Evolutionary conservation across 139 green algal genomes (phyloP).

Genomic region (Ettlia oleoabundans): DNA sequence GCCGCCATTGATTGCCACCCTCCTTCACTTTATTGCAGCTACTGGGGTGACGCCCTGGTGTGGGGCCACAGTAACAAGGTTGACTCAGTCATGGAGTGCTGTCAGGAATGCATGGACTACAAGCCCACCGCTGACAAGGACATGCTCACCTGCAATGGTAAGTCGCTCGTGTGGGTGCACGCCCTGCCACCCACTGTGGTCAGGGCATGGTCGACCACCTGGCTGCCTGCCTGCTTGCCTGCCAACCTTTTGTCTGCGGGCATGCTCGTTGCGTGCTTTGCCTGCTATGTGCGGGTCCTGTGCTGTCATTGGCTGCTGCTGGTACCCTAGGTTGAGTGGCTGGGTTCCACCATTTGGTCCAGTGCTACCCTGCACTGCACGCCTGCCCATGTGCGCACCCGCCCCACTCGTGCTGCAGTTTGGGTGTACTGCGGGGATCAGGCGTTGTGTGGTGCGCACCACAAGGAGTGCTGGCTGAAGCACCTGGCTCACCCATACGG

Average conservation of each 20-base stretch:
- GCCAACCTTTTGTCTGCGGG: too few species aligned
- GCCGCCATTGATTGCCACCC: neutral
- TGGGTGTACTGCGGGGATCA: constrained; percentile 86
- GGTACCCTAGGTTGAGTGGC: too few species aligned
- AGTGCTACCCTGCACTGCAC: neutral
- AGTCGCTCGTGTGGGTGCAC: too few species aligned
- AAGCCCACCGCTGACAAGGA: constrained; percentile 55
- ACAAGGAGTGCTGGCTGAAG: constrained; percentile 89
- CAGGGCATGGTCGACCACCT: neutral
- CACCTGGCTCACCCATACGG: constrained; percentile 79
- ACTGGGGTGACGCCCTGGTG: constrained; percentile 81
- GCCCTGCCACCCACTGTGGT: neutral
- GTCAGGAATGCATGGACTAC: constrained; percentile 56
- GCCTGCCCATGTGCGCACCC: neutral
- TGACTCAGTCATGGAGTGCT: constrained; percentile 66
- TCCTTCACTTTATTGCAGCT: constrained; percentile 49
- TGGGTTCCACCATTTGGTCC: too few species aligned
- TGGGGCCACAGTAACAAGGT: constrained; percentile 64
- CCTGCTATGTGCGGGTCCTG: too few species aligned
- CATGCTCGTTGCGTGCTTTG: too few species aligned
- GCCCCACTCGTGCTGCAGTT: constrained; percentile 60
- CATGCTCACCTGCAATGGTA: constrained; percentile 75
- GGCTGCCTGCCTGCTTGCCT: too few species aligned
- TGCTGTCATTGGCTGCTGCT: too few species aligned
- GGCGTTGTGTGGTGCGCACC: constrained; percentile 57